A percentile compares a stretch with the other conserved stretches of the same genome.
These are phyloP conservation scores for Metschnikowia colocasiae DNA, from an alignment of 805 yeast species.

Conservation along the genomic window DNA sequence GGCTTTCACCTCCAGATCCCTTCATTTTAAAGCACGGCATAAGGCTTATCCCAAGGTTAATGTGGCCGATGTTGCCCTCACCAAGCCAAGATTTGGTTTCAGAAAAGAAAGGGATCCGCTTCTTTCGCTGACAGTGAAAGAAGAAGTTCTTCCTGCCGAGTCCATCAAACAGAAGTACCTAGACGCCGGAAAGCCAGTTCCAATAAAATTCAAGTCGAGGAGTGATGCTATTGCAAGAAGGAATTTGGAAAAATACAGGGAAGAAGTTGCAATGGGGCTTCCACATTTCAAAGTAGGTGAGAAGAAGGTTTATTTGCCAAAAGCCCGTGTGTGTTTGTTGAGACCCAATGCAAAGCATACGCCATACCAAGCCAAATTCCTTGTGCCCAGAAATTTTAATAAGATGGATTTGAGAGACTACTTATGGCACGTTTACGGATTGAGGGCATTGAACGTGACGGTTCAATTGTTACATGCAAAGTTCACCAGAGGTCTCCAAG, in stretches of 20 bases:
- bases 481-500: conserved; percentile 50
- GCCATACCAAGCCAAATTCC: conserved; percentile 94
- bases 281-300: conserved; percentile 86
- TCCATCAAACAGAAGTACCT: conserved; percentile 33
- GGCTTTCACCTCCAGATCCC: conserved; percentile 9
- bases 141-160: conserved; percentile 38
- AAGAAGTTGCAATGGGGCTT: conserved; percentile 55
- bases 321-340: conserved; percentile 72
- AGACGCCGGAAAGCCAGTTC: conserved; percentile 40
- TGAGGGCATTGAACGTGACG: conserved; percentile 84
- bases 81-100: conserved; percentile 38
- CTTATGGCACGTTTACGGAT: conserved; percentile 82
- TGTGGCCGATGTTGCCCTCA: conserved; percentile 35
- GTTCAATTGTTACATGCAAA: conserved; percentile 77
- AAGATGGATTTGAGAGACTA: conserved; percentile 93
- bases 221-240: conserved; percentile 37
- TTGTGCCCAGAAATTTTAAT: conserved; percentile 91
- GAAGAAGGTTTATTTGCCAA: conserved; percentile 75
- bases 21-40: conserved; percentile 31
- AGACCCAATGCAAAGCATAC: conserved; percentile 95
- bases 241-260: conserved; percentile 38
- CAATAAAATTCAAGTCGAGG: conserved; percentile 34
- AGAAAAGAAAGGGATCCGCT: conserved; percentile 37
- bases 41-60: conserved; percentile 39
- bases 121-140: conserved; percentile 37